These are phyloP conservation scores for Pezizomycotina sp. DNA, from an alignment of 2,329 filamentous ascomycete species.

Conservation along the genomic window DNA sequence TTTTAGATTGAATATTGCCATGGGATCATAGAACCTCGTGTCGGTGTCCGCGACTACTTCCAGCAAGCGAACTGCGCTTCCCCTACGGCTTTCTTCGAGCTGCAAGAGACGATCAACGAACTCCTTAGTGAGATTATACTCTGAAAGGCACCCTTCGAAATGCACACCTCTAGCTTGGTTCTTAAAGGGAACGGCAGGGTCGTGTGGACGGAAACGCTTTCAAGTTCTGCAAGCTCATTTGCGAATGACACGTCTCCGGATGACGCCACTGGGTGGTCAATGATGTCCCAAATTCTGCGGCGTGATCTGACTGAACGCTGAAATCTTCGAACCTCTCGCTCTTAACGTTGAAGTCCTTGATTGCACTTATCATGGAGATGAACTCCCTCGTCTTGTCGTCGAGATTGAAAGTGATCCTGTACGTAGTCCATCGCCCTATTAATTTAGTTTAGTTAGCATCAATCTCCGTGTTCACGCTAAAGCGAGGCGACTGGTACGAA, in stretches of 20 bases:
- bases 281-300: constrained; percentile 33
- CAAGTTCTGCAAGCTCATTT: constrained; percentile 27
- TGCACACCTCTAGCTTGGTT: constrained; percentile 84
- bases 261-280: constrained; percentile 23
- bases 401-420: constrained; percentile 34
- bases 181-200: constrained; percentile 53
- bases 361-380: constrained; percentile 34
- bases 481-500: too few species aligned
- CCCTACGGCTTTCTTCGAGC: constrained; percentile 31
- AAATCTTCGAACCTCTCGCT: constrained; percentile 34
- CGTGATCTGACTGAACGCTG: constrained; percentile 27
- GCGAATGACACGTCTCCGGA: constrained; percentile 20
- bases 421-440: constrained; percentile 42
- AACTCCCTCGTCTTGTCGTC: constrained; percentile 28
- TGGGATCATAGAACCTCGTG: constrained; percentile 48
- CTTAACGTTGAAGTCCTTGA: constrained; percentile 58
- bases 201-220: constrained; percentile 30
- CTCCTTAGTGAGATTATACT: constrained; percentile 50
- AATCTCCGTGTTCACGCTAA: constrained; percentile 28
- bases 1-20: constrained; percentile 49
- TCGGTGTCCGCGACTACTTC: constrained; percentile 45
- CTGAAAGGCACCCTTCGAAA: constrained; percentile 64
- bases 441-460: constrained; percentile 34
- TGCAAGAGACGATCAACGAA: constrained; percentile 49
- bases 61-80: constrained; percentile 20